Evolutionary conservation across 1,284 basidiomycete genomes (phyloP).

Genomic region (Prillingera fragicola): DNA sequence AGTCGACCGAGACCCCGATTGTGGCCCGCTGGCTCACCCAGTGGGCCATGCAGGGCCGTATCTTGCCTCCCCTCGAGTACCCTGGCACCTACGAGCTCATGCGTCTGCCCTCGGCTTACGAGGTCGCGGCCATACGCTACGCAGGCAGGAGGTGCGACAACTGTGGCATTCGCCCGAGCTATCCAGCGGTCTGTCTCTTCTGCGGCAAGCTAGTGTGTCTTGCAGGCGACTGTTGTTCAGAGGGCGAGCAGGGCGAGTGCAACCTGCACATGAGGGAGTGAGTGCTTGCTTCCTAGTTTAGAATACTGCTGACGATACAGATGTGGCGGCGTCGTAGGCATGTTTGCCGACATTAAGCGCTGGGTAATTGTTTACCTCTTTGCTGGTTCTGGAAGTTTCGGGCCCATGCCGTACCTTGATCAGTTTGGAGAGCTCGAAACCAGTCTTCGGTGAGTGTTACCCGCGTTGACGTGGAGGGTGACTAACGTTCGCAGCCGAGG

Average conservation of each 20-base stretch:
- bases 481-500: conserved; percentile 57
- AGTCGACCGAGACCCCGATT: conserved; percentile 54
- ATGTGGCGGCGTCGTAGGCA: conserved; percentile 80
- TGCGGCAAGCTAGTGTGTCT: conserved; percentile 87
- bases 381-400: conserved; percentile 80
- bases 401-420: conserved; percentile 86
- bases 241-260: conserved; percentile 73
- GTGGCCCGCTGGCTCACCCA: conserved; percentile 46
- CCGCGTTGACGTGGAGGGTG: neutral
- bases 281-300: conserved; percentile 44
- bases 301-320: conserved; percentile 49
- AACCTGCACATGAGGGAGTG: conserved; percentile 92
- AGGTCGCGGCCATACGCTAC: conserved; percentile 71
- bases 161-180: conserved; percentile 73
- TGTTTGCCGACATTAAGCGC: conserved; percentile 88
- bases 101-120: conserved; percentile 72
- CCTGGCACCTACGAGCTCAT: conserved; percentile 80
- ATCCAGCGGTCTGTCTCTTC: conserved; percentile 85
- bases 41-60: conserved; percentile 41
- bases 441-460: conserved; percentile 68
- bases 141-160: conserved; percentile 64
- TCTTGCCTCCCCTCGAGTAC: conserved; percentile 66
- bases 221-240: conserved; percentile 87
- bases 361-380: conserved; percentile 91
- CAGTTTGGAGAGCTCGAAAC: conserved; percentile 90